Evolutionary conservation across 2,329 filamentous ascomycete genomes (phyloP).

Genomic region (Trichoderma gracile): DNA sequence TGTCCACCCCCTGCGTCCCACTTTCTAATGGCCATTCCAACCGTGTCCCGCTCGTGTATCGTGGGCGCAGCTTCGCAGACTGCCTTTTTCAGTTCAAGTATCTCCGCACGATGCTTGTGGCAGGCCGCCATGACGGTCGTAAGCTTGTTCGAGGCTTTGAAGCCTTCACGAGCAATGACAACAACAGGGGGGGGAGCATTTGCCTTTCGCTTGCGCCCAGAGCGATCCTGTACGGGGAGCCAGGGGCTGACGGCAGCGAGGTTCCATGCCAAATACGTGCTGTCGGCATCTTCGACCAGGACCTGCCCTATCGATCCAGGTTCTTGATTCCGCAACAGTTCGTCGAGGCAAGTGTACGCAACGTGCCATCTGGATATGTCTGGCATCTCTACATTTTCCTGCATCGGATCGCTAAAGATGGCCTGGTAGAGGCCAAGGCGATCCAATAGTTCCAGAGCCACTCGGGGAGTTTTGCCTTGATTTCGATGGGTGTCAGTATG

Average conservation of each 20-base stretch:
- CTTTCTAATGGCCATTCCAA: slow-evolving; percentile 72
- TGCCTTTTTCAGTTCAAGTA: slow-evolving; percentile 61
- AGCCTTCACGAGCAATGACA: slow-evolving; percentile 69
- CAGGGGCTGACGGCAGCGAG: slow-evolving; percentile 76
- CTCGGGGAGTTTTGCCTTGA: slow-evolving; percentile 58
- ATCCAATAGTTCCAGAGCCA: slow-evolving; percentile 66
- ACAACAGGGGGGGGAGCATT: slow-evolving; percentile 51
- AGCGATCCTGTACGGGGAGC: slow-evolving; percentile 51
- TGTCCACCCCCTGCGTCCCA: slow-evolving; percentile 65
- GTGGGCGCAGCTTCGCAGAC: slow-evolving; percentile 49
- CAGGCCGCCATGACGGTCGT: slow-evolving; percentile 66
- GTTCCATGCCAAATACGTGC: slow-evolving; percentile 73
- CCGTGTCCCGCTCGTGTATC: slow-evolving; percentile 57
- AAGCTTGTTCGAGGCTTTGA: slow-evolving; percentile 77
- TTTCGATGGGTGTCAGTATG: neutral
- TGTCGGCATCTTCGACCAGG: slow-evolving; percentile 64
- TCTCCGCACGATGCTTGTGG: slow-evolving; percentile 61
- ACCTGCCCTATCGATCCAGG: slow-evolving; percentile 52
- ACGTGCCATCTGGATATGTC: slow-evolving; percentile 61
- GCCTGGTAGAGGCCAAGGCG: slow-evolving; percentile 67
- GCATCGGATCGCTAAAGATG: slow-evolving; percentile 70
- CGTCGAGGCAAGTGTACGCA: slow-evolving; percentile 64
- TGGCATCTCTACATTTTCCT: slow-evolving; percentile 53
- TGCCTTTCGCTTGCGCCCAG: slow-evolving; percentile 49
- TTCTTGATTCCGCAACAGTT: slow-evolving; percentile 47